phyloP scores from a whole-genome alignment of 148 eudicot species.

The Arbutus unedo region DNA sequence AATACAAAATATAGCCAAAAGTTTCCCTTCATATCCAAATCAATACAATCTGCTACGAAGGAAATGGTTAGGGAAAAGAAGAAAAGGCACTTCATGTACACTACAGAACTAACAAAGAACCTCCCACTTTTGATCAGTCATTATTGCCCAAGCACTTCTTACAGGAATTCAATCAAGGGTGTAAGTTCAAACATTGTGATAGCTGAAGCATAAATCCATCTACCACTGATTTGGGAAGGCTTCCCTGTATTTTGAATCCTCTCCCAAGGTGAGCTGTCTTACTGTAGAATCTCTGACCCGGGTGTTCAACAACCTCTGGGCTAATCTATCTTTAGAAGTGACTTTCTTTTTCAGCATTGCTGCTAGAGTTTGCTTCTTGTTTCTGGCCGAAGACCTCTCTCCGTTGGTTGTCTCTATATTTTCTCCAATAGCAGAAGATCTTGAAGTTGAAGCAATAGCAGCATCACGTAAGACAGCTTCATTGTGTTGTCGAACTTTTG shows the following conservation, averaged over 20 bases:
- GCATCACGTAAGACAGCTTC: slow-evolving; percentile 70
- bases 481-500: slow-evolving; percentile 74
- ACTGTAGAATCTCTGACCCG: slow-evolving; percentile 54
- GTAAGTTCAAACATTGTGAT: not conserved
- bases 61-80: not conserved
- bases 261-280: slow-evolving; percentile 54
- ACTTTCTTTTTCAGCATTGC: slow-evolving; percentile 92
- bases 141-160: slow-evolving; percentile 16
- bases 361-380: slow-evolving; percentile 63
- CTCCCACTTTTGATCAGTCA: not conserved
- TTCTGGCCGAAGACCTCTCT: slow-evolving; percentile 31
- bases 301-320: slow-evolving; percentile 56
- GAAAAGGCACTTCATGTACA: not conserved
- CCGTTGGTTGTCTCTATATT: slow-evolving; percentile 22
- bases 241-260: slow-evolving; percentile 63
- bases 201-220: slow-evolving; percentile 6
- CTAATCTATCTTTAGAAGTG: slow-evolving; percentile 70
- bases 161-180: not conserved
- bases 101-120: slow-evolving; percentile 8
- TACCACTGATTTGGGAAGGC: slow-evolving; percentile 83
- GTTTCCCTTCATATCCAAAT: not conserved
- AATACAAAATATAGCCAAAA: not conserved
- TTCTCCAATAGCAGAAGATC: slow-evolving; percentile 53
- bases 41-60: not conserved
- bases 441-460: slow-evolving; percentile 71